Conservation (phyloP, 306 rosid genomes). For the Echinosophora koreensis region DNA sequence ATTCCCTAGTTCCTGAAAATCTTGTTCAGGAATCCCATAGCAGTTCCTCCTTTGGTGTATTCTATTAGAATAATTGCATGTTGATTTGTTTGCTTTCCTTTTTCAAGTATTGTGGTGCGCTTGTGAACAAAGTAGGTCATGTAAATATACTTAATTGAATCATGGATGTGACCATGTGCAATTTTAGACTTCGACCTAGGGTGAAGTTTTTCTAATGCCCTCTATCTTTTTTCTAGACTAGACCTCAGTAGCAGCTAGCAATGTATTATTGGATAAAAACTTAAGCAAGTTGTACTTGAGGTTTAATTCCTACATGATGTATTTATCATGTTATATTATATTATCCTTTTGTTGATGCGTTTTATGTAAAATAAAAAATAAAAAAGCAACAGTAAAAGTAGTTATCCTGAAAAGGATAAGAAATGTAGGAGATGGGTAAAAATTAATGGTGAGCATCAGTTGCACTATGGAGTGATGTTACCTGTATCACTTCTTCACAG, state of each 20-base stretch:
- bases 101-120: conserved; percentile 25
- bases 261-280: conserved; percentile 2
- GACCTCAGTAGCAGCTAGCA: conserved; percentile 38
- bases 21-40: conserved; percentile 48
- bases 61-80: conserved; percentile 39
- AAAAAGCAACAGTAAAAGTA: background rate
- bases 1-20: conserved; percentile 65
- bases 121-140: conserved; percentile 47
- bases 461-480: background rate
- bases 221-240: conserved; percentile 45
- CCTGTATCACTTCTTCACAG: conserved; percentile 47
- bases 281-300: conserved; percentile 37
- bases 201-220: conserved; percentile 51
- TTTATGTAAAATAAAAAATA: background rate
- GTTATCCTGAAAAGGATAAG: conserved; percentile 11
- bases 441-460: conserved; percentile 22
- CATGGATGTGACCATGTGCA: conserved; percentile 56
- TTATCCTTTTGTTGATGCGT: background rate
- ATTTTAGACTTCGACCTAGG: conserved; percentile 46
- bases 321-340: conserved; percentile 34
- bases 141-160: conserved; percentile 50
- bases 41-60: conserved; percentile 31
- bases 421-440: conserved; percentile 1
- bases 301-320: conserved; percentile 32
- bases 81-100: conserved; percentile 1